phyloP scores from a whole-genome alignment of 257 asterid species.

The Asclepias syriaca region DNA sequence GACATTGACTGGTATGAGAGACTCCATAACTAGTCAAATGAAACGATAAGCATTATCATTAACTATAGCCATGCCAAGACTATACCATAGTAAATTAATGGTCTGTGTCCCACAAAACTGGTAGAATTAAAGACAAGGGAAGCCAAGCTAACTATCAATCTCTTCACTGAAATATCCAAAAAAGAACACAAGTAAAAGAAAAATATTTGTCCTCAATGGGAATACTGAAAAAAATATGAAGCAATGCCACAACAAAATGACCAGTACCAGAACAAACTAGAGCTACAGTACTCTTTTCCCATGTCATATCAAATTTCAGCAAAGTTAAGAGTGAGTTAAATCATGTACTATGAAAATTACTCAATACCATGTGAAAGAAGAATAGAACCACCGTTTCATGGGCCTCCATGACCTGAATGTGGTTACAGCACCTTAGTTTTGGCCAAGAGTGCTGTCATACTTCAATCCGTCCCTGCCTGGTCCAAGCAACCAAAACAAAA shows the following conservation, averaged over 20 bases:
- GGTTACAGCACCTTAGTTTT: not conserved
- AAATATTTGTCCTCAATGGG: not conserved
- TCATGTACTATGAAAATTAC: not conserved
- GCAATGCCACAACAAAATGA: not conserved
- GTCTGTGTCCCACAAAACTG: constrained; percentile 8
- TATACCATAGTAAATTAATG: not conserved
- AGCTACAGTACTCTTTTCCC: constrained; percentile 6
- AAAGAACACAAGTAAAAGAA: no score
- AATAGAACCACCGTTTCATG: not conserved
- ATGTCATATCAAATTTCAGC: constrained; percentile 17
- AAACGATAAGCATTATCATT: constrained; percentile 7
- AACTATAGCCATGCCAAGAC: not conserved
- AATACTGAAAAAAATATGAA: constrained; percentile 1
- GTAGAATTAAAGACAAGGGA: not conserved
- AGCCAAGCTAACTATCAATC: not conserved
- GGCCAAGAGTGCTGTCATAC: not conserved
- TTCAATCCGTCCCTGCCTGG: not conserved
- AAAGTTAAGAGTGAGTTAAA: not conserved
- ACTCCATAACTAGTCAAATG: not conserved
- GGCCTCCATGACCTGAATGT: not conserved
- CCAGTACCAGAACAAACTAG: constrained; percentile 1
- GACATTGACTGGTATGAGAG: not conserved
- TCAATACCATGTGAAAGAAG: not conserved
- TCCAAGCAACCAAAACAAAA: not conserved
- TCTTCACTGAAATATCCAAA: no score